Evolutionary conservation across 2,329 filamentous ascomycete genomes (phyloP).

Genomic region (Ceratocystis cubensis): DNA sequence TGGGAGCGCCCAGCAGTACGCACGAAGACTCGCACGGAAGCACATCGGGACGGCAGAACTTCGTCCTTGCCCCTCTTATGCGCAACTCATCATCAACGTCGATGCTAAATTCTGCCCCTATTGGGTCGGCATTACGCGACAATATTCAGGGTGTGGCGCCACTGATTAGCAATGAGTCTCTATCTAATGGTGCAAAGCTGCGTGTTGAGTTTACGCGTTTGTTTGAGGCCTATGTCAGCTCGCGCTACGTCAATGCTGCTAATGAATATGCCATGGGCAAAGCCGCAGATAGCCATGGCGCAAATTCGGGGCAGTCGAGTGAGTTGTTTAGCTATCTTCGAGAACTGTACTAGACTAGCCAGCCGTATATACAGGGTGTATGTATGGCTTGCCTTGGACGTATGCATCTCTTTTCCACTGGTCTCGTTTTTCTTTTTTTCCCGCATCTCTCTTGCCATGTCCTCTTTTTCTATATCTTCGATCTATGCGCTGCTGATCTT

Average conservation of each 20-base stretch:
- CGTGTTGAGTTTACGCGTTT: conserved; percentile 43
- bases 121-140: background rate
- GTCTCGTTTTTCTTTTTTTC: background rate
- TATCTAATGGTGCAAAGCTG: conserved; percentile 37
- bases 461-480: conserved; percentile 3
- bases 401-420: no score
- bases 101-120: conserved; percentile 17
- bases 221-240: conserved; percentile 31
- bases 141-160: conserved; percentile 21
- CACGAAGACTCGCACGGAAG: conserved; percentile 14
- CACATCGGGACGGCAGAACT: conserved; percentile 8
- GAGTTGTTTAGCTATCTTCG: conserved; percentile 18
- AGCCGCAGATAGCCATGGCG: conserved; percentile 4
- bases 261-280: conserved; percentile 11
- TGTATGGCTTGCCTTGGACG: no score
- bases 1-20: conserved; percentile 6
- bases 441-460: background rate
- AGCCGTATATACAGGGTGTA: no score
- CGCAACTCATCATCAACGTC: conserved; percentile 3
- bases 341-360: conserved; percentile 12
- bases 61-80: conserved; percentile 16
- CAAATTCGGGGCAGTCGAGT: background rate
- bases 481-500: background rate
- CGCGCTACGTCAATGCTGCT: conserved; percentile 22
- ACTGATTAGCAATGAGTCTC: conserved; percentile 17